A percentile compares a stretch with the other conserved stretches of the same genome.
Evolutionary conservation across 2,329 filamentous ascomycete genomes (phyloP).

Genomic region (Aschersonia sp.): DNA sequence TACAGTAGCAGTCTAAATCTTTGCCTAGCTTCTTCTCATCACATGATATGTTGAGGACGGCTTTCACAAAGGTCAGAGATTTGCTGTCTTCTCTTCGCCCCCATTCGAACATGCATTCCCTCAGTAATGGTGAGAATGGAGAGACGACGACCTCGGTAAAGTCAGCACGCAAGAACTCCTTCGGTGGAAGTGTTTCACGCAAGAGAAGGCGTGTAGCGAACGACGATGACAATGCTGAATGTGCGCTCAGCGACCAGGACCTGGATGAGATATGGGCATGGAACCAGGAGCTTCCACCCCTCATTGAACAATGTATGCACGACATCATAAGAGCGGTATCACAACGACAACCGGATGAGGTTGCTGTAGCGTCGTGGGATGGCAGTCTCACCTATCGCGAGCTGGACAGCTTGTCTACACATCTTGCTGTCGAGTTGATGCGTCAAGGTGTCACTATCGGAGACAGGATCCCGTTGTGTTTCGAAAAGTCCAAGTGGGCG

Average conservation of each 20-base stretch:
- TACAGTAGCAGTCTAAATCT: too few relatives aligned
- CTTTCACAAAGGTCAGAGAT: too few relatives aligned
- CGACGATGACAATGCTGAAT: too few relatives aligned
- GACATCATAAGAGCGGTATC: constrained; percentile 27
- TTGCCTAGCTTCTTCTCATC: too few relatives aligned
- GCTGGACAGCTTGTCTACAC: constrained; percentile 25
- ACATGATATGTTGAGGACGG: too few relatives aligned
- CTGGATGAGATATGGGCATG: constrained; percentile 30
- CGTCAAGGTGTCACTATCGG: constrained; percentile 21
- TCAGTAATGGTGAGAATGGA: too few relatives aligned
- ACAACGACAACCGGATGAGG: constrained; percentile 18
- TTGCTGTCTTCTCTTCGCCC: too few relatives aligned
- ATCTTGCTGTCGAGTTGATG: constrained; percentile 24
- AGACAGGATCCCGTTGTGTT: constrained; percentile 32
- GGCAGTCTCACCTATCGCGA: constrained; percentile 30
- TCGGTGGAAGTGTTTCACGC: too few relatives aligned
- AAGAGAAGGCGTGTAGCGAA: too few relatives aligned
- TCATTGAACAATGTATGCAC: constrained; percentile 28
- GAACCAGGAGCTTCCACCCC: constrained; percentile 26
- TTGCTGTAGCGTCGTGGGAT: constrained; percentile 36
- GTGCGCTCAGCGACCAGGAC: constrained; percentile 10
- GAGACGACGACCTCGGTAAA: too few relatives aligned
- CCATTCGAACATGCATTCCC: too few relatives aligned
- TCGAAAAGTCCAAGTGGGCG: constrained; percentile 34
- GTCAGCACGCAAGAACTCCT: too few relatives aligned